phyloP scores from a whole-genome alignment of 2,329 filamentous ascomycete species.

The Beauveria bassiana region DNA sequence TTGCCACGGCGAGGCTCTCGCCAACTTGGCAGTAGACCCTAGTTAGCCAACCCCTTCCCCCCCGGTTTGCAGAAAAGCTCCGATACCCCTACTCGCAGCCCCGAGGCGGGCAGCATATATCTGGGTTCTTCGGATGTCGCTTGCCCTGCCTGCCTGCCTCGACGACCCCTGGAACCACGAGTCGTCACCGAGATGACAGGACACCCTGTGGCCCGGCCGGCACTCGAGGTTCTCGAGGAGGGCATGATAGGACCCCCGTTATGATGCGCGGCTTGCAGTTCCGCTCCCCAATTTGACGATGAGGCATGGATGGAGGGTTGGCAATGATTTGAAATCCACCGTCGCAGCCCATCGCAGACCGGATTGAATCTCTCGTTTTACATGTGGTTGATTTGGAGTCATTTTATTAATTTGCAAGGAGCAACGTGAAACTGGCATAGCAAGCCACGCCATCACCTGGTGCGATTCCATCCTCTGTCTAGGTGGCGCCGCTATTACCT shows the following conservation, averaged over 20 bases:
- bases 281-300: no score
- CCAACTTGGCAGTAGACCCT: background rate
- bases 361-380: background rate
- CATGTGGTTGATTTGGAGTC: background rate
- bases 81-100: slow-evolving; percentile 1
- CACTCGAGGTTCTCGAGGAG: background rate
- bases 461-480: background rate
- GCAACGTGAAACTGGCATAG: background rate
- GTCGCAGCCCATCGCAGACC: background rate
- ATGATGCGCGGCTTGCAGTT: background rate
- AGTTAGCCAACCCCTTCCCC: no score
- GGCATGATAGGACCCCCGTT: background rate
- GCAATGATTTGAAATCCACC: background rate
- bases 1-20: background rate
- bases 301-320: background rate
- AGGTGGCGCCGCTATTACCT: slow-evolving; percentile 1
- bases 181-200: no score
- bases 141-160: no score
- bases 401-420: background rate
- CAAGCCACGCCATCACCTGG: slow-evolving; percentile 3
- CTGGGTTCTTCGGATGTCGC: background rate
- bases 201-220: background rate
- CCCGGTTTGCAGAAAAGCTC: background rate
- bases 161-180: no score
- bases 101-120: background rate